Conservation (phyloP, 73 alveolate species). For the Urostyla sp. region DNA sequence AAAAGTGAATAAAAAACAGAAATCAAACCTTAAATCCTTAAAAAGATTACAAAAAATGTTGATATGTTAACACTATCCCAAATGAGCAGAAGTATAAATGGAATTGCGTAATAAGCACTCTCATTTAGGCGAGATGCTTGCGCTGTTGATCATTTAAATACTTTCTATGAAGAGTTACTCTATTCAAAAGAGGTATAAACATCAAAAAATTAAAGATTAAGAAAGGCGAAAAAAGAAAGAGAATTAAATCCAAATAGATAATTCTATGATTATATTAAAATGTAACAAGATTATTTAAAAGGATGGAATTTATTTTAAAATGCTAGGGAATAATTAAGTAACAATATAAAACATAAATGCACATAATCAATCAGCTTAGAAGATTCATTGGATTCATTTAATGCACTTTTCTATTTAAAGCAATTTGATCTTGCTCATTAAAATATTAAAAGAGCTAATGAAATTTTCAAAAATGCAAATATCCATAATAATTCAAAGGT, state of each 20-base stretch:
- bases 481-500: not conserved
- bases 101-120: not conserved
- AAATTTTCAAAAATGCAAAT: not conserved
- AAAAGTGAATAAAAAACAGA: not conserved
- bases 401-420: not conserved
- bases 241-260: not conserved
- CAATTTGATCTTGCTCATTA: slow-evolving; percentile 6
- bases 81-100: not conserved
- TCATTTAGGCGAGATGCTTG: slow-evolving; percentile 21
- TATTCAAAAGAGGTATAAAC: not conserved
- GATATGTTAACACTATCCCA: slow-evolving; percentile 12
- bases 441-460: not conserved
- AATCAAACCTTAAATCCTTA: not conserved
- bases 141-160: not conserved
- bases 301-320: slow-evolving; percentile 20
- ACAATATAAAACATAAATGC: not conserved
- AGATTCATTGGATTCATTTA: not conserved
- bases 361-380: slow-evolving; percentile 5
- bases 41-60: not conserved
- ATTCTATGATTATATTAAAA: too few species aligned
- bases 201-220: not conserved
- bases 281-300: slow-evolving; percentile 30
- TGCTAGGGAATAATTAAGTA: not conserved
- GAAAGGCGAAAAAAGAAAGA: not conserved
- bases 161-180: slow-evolving; percentile 29